phyloP scores from a whole-genome alignment of 331 rosid species.

The Rhamnella rubrinervis region DNA sequence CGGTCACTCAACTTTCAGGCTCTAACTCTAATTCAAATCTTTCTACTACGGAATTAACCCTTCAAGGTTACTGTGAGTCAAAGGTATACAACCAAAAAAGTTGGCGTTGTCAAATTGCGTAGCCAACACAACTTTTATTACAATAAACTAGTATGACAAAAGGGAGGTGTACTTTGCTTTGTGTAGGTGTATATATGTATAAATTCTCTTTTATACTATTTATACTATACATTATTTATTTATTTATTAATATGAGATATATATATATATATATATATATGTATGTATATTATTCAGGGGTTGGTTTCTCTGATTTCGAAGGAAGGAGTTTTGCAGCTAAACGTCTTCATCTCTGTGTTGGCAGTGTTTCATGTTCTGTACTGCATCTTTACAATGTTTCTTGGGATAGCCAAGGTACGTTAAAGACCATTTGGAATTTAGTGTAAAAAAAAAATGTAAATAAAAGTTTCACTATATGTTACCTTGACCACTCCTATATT shows the following conservation, averaged over 20 bases:
- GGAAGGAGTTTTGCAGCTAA: conserved; percentile 52
- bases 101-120: background rate
- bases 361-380: conserved; percentile 62
- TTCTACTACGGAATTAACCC: background rate
- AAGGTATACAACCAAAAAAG: conserved; percentile 25
- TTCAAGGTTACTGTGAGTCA: conserved; percentile 37
- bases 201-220: too few species aligned
- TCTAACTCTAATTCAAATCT: background rate
- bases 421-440: too few species aligned
- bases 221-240: background rate
- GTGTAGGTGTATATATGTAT: background rate
- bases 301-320: conserved; percentile 59
- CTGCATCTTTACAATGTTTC: conserved; percentile 63
- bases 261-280: background rate
- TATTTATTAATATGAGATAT: too few species aligned
- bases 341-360: conserved; percentile 51
- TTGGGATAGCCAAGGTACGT: conserved; percentile 64
- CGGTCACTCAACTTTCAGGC: conserved; percentile 21
- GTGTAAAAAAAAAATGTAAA: too few species aligned
- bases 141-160: background rate
- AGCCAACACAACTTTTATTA: background rate
- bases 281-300: conserved; percentile 36
- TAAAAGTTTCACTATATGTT: too few species aligned
- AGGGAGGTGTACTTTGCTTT: background rate
- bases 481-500: too few species aligned